Conservation (phyloP, 75 land plant species). For the Chamaecyparis obtusa region DNA sequence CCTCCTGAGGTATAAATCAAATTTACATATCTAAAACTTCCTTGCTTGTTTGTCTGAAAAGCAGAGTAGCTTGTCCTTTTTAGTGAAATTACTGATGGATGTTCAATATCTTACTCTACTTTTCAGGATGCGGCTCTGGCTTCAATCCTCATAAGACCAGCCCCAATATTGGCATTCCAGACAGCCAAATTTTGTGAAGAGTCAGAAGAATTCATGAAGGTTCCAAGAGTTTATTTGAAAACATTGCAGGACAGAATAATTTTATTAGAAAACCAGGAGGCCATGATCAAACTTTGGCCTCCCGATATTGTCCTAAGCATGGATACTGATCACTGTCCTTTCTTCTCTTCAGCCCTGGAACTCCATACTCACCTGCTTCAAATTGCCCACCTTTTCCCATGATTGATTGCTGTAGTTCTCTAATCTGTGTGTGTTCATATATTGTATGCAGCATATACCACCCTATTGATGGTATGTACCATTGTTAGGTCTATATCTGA, state of each 20-base stretch:
- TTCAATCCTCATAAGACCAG: conserved; percentile 23
- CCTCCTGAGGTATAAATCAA: conserved; percentile 13
- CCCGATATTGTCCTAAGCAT: conserved; percentile 18
- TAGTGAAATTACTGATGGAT: background rate
- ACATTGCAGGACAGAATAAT: conserved; percentile 21
- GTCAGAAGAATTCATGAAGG: conserved; percentile 7
- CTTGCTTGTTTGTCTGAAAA: background rate
- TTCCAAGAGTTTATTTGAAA: conserved; percentile 34
- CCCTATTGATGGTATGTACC: background rate
- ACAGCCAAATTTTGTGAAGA: conserved; percentile 8
- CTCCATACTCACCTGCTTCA: background rate
- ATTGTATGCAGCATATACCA: background rate
- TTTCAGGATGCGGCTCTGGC: conserved; percentile 31
- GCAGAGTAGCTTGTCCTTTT: too few relatives aligned
- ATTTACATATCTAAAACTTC: background rate
- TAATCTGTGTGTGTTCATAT: background rate
- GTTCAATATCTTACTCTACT: background rate
- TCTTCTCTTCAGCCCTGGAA: conserved; percentile 23
- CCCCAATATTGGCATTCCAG: conserved; percentile 18
- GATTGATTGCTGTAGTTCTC: background rate
- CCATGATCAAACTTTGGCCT: conserved; percentile 7
- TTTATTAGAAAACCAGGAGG: conserved; percentile 9
- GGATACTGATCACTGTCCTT: conserved; percentile 28
- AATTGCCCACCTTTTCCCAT: background rate
- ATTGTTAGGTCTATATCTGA: background rate